phyloP scores from a whole-genome alignment of 768 basidiomycete species.

The Hygrocybe coccinea region DNA sequence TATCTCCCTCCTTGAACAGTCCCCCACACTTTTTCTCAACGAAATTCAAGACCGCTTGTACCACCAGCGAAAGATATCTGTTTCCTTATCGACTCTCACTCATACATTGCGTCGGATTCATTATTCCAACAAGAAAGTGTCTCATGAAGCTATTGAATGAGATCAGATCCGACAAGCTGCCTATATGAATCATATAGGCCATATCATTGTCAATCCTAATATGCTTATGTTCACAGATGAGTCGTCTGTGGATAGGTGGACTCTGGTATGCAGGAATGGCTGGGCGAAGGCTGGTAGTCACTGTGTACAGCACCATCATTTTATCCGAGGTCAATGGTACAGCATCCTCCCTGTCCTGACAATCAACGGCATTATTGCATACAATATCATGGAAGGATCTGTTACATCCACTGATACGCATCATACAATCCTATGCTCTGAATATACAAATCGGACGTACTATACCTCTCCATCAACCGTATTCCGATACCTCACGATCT shows the following conservation, averaged over 20 bases:
- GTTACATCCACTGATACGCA: no score
- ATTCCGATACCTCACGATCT: no score
- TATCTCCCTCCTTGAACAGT: neutral
- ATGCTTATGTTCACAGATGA: conserved; percentile 24
- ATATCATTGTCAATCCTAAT: neutral
- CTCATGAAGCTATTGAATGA: neutral
- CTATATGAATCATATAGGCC: neutral
- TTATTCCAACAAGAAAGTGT: neutral
- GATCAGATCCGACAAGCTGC: neutral
- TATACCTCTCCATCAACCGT: no score
- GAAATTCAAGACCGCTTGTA: neutral
- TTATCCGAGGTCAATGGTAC: conserved; percentile 24
- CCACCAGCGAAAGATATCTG: neutral
- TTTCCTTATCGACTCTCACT: neutral
- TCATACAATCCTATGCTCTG: no score
- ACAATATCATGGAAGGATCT: conserved; percentile 32
- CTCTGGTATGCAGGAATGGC: conserved; percentile 15
- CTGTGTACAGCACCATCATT: conserved; percentile 17
- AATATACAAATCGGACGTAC: no score
- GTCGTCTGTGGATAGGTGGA: conserved; percentile 21
- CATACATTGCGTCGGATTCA: neutral
- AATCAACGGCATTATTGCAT: conserved; percentile 21
- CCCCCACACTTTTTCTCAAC: conserved; percentile 3
- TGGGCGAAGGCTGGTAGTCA: conserved; percentile 16
- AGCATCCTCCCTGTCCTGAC: conserved; percentile 28